Evolutionary conservation across 495 filamentous ascomycete genomes (phyloP).

Genomic region (Aspergillus diversus): DNA sequence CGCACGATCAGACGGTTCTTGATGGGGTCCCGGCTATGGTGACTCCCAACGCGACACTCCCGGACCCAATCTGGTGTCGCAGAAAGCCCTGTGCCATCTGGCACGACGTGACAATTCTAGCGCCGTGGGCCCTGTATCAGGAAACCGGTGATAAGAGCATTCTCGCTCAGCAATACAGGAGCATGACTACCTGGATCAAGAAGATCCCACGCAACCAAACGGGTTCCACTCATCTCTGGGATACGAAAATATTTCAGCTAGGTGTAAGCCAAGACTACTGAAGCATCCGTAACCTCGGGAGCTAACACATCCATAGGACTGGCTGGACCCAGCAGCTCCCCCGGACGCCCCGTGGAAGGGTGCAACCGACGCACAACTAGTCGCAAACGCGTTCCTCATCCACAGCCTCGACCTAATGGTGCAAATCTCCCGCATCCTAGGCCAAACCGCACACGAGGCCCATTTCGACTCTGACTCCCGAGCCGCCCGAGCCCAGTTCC

Average conservation of each 20-base stretch:
- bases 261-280: background rate
- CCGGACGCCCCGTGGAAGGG: constrained; percentile 7
- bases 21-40: constrained; percentile 33
- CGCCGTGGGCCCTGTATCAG: constrained; percentile 50
- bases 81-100: constrained; percentile 45
- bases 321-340: background rate
- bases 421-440: constrained; percentile 29
- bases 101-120: constrained; percentile 52
- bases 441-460: constrained; percentile 25
- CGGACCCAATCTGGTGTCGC: constrained; percentile 26
- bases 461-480: constrained; percentile 30
- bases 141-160: constrained; percentile 45
- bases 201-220: background rate
- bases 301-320: background rate
- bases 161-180: constrained; percentile 42
- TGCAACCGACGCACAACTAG: constrained; percentile 42
- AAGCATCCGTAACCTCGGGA: background rate
- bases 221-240: background rate
- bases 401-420: constrained; percentile 40
- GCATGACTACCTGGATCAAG: constrained; percentile 51
- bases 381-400: constrained; percentile 57
- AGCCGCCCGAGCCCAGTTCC: constrained; percentile 39
- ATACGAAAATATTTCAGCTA: background rate
- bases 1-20: constrained; percentile 37
- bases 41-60: constrained; percentile 36